Conservation (phyloP, 129 eudicot species). For the Artemisia tridentata region DNA sequence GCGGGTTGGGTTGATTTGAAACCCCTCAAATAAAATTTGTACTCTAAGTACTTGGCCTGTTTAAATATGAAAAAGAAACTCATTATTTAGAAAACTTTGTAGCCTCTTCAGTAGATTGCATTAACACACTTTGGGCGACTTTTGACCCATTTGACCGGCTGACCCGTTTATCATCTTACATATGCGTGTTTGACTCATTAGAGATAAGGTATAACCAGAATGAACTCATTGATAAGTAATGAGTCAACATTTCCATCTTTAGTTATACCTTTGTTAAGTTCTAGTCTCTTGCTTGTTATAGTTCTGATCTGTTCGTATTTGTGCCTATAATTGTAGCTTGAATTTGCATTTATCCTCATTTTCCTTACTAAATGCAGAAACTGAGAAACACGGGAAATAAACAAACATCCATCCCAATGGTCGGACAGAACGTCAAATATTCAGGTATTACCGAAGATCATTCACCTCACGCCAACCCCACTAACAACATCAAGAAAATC, state of each 20-base stretch:
- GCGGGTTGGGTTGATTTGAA: background rate
- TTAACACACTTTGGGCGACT: background rate
- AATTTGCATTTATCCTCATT: slow-evolving; percentile 19
- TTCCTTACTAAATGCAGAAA: slow-evolving; percentile 32
- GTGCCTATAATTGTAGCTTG: background rate
- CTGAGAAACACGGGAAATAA: slow-evolving; percentile 23
- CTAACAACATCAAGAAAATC: slow-evolving; percentile 33
- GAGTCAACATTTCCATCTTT: background rate
- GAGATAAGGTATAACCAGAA: background rate
- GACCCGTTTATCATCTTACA: background rate
- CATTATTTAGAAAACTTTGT: too few relatives aligned
- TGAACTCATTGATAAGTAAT: background rate
- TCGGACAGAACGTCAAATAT: slow-evolving; percentile 23
- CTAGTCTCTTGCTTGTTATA: slow-evolving; percentile 3
- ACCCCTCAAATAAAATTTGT: too few relatives aligned
- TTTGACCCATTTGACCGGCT: background rate
- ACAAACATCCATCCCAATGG: slow-evolving; percentile 27
- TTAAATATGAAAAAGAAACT: too few relatives aligned
- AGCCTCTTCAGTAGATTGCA: background rate
- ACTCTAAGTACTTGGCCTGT: too few relatives aligned
- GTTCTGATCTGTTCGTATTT: background rate
- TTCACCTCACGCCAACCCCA: slow-evolving; percentile 11
- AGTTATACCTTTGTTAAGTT: background rate
- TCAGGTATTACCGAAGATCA: slow-evolving; percentile 27
- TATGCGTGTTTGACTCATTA: background rate